Base-by-base conservation (phyloP, 164 flowering plant genomes). In the Umbilicus rupestris region DNA sequence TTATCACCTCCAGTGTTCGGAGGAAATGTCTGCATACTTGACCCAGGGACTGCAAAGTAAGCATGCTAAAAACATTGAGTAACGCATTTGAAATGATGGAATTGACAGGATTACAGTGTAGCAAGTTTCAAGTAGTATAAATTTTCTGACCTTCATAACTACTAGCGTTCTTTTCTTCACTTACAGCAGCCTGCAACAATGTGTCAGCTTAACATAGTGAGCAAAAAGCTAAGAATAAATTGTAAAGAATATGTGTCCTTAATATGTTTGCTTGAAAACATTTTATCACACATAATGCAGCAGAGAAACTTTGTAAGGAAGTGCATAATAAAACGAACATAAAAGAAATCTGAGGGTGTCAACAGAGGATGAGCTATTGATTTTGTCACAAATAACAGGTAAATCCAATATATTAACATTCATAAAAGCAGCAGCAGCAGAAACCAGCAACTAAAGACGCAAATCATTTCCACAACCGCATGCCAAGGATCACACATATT, bases 1-100 rank as follows among this genome's bases (percentile, higher is more conserved):
- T 68, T 72, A 33, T 67, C 80, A 50, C 85, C 83, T 58, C 81
- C 88, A 72, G 68, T 80, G 66, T 76, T 79, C 57, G 94, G 94
- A 47, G 98, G 98, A 74, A 88, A 88, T 71, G 71, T 84, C 73
- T 88, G 89, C 82, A 85, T 59, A 66, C 77, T 92, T 44, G 91
- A 90, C 69, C 72, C 86, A 47, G 96, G 87, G 31, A 46, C 97
- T 92, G 85, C 82, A 83, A 10, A 45, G 0, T 24, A 69, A 46
- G 60, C 52, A 9, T 46, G 28, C 60, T 15, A 63, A 26, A 68
- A 50, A 19, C 33, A 42, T 41, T 20, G 22, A 52, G 31, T 47
- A 30, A 52, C 31, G 30, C 16, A 41, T 16, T 57, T 37, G 16
- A 19, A 33, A 44, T 5, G 10, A 31, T 0, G 28, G 5, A 9